Conservation (phyloP, 2,329 filamentous ascomycete genomes). For the Leptographium flavum region DNA sequence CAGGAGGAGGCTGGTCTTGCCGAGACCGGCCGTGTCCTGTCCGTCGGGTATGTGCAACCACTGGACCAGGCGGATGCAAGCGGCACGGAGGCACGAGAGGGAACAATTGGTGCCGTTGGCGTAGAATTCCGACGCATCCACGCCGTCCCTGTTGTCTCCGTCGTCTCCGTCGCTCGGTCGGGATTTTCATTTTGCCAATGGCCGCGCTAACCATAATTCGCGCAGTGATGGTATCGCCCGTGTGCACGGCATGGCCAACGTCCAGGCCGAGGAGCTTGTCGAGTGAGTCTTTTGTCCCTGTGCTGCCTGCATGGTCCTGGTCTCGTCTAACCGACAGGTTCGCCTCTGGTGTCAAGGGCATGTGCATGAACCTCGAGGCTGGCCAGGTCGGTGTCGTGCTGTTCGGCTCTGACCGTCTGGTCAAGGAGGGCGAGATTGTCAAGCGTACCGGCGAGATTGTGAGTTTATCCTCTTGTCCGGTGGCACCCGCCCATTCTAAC, state of each 20-base stretch:
- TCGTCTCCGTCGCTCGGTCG: neutral
- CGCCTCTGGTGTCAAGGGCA: conserved; percentile 98
- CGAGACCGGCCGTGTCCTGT: conserved; percentile 97
- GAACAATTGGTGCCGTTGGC: neutral
- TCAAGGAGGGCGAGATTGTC: conserved; percentile 98
- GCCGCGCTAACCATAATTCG: conserved; percentile 16
- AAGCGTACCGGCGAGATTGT: conserved; percentile 99
- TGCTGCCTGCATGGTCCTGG: neutral
- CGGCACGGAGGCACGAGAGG: no score
- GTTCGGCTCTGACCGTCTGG: conserved; percentile 99
- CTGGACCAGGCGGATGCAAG: no score
- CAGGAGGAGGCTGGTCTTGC: conserved; percentile 92
- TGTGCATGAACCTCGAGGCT: conserved; percentile 99
- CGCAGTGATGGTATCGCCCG: conserved; percentile 98
- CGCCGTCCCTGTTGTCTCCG: no score
- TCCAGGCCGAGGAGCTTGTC: conserved; percentile 99
- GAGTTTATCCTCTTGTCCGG: no score
- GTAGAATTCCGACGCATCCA: neutral
- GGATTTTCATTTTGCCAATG: neutral
- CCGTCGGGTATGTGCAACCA: conserved; percentile 94
- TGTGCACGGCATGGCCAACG: conserved; percentile 99
- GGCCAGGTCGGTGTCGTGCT: conserved; percentile 99
- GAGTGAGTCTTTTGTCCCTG: conserved; percentile 54
- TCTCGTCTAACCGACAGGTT: conserved; percentile 46
- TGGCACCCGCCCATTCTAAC: conserved; percentile 14